Evolutionary conservation across 2,329 filamentous ascomycete species (phyloP), one percentile per base, ranked within the genome.

Genomic region (Botrytis fragariae): DNA sequence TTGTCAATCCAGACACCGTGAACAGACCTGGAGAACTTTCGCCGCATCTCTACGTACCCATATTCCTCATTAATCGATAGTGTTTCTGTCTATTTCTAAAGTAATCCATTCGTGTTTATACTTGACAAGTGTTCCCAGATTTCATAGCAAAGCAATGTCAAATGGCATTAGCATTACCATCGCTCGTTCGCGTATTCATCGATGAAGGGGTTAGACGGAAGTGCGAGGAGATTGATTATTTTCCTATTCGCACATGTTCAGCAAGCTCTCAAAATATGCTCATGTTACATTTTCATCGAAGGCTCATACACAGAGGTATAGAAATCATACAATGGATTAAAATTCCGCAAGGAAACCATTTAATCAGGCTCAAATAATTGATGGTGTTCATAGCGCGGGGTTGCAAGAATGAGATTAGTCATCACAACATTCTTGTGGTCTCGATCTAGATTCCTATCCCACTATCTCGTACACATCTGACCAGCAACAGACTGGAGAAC

Each of bases 281-380:
- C 59, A 12, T 39, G 20, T n/a, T 39, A 8, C 4, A 12, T 61
- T 22, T 22, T 6, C 32, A 35, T 60, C 18, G 4, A 8, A 12
- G 20, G 4, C 20, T 22, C 1, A 60, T 60, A 22, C 10, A 10
- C 0, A 12, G 1, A 25, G 18, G 4, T 1, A 29, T 1, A 54
- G n/a, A 54, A 7, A 54, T 6, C 1, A 16, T 54, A 4, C 5
- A 35, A 60, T 22, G 9, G 2, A 35, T 37, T 14, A 2, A 60
- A 6, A 25, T 0, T 37, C 10, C 4, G 4, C 32, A 22, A 35
- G 8, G n/a, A 60, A 2, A 37, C 9, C 10, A 9, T 14, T 37
- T 37, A 25, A 10, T 22, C 20, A 25, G 32, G 18, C 20, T 9
- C 25, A 32, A 35, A 37, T 2, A 22, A 14, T 60, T 35, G 8